Conservation (phyloP, 495 filamentous ascomycete genomes). For the Aspergillus sclerotioniger region DNA sequence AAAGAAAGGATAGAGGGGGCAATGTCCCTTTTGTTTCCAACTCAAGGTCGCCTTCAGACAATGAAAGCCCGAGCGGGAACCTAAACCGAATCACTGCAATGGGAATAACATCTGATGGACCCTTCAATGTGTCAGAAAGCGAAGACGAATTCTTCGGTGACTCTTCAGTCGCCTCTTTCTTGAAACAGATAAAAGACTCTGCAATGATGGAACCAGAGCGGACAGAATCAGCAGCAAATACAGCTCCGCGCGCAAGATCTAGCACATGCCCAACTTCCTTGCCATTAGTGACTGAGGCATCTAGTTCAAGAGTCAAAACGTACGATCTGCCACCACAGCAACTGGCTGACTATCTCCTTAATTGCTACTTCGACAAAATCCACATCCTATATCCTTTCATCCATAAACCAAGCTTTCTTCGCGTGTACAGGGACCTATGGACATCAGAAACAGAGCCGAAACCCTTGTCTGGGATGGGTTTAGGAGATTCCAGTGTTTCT, state of each 20-base stretch:
- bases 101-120: background rate
- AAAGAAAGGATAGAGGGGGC: too few relatives aligned
- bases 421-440: conserved; percentile 42
- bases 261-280: background rate
- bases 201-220: background rate
- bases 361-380: conserved; percentile 38
- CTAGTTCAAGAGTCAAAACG: too few relatives aligned
- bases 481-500: conserved; percentile 36
- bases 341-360: conserved; percentile 42
- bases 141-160: background rate
- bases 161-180: conserved; percentile 2
- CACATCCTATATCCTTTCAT: conserved; percentile 46
- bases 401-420: conserved; percentile 41
- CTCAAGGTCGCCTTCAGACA: too few relatives aligned
- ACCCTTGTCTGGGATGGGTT: conserved; percentile 14
- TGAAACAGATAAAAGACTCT: background rate
- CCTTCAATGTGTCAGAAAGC: too few relatives aligned
- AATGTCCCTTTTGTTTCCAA: background rate
- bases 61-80: background rate
- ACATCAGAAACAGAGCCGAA: background rate
- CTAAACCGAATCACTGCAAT: background rate
- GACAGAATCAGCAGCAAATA: too few relatives aligned
- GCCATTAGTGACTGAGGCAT: conserved; percentile 10
- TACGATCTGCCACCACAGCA: conserved; percentile 38
- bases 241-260: background rate